Evolutionary conservation across 2,329 filamentous ascomycete genomes (phyloP).

Genomic region (Annulohypoxylon truncatum): DNA sequence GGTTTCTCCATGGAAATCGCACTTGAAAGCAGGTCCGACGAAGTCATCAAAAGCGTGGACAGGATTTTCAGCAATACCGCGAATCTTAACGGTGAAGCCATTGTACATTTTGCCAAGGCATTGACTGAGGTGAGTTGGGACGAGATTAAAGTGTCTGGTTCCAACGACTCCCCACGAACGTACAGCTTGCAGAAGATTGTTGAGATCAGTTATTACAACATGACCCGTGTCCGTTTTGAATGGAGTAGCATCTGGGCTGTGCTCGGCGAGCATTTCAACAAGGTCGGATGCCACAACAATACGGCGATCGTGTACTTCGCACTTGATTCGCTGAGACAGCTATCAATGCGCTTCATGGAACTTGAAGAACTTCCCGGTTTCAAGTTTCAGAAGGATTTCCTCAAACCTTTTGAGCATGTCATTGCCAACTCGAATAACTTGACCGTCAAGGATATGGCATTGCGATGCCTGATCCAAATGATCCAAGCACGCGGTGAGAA

Average conservation of each 20-base stretch:
- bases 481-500: constrained; percentile 97
- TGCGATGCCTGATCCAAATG: constrained; percentile 98
- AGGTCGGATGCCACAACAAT: constrained; percentile 95
- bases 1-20: constrained; percentile 83
- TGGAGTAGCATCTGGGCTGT: constrained; percentile 99
- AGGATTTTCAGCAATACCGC: constrained; percentile 97
- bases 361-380: constrained; percentile 97
- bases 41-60: constrained; percentile 92
- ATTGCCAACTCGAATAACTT: constrained; percentile 92
- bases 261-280: constrained; percentile 98
- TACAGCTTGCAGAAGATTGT: constrained; percentile 98
- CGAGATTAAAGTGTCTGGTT: constrained; percentile 96
- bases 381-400: constrained; percentile 99
- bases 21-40: constrained; percentile 89
- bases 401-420: constrained; percentile 98
- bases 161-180: constrained; percentile 93
- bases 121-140: constrained; percentile 98
- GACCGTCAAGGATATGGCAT: constrained; percentile 95
- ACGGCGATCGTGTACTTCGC: constrained; percentile 98
- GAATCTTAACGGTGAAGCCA: constrained; percentile 91
- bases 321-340: constrained; percentile 90
- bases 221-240: constrained; percentile 97
- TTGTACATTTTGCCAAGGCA: constrained; percentile 92
- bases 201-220: constrained; percentile 99
- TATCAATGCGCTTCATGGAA: constrained; percentile 99